A percentile compares a stretch with the other conserved stretches of the same genome.
These are phyloP conservation scores for Boechera retrofracta DNA, from an alignment of 345 rosid genomes.

Conservation along the genomic window DNA sequence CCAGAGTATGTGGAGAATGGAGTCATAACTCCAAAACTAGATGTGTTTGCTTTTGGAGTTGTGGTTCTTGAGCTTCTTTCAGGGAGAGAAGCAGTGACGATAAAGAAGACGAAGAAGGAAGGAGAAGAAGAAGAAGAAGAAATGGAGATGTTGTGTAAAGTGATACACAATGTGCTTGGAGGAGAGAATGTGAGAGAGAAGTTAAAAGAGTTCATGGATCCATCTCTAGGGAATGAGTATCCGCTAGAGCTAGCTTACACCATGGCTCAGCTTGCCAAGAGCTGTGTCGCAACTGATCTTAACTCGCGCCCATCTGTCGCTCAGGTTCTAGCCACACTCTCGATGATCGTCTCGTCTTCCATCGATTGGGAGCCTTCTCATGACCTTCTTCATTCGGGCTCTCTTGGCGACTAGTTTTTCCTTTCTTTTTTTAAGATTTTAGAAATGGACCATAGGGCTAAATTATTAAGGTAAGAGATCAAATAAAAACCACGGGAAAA, in stretches of 20 bases:
- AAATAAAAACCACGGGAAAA: neutral
- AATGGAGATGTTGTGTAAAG: slow-evolving; percentile 55
- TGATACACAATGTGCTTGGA: slow-evolving; percentile 60
- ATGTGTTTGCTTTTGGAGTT: slow-evolving; percentile 87
- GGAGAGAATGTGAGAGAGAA: slow-evolving; percentile 80
- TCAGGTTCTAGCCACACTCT: slow-evolving; percentile 60
- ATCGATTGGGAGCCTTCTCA: slow-evolving; percentile 91
- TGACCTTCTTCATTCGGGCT: slow-evolving; percentile 57
- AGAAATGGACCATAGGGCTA: neutral
- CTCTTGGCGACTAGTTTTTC: slow-evolving; percentile 36
- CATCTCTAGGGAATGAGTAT: slow-evolving; percentile 61
- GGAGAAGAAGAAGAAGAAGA: slow-evolving; percentile 3
- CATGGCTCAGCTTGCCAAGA: slow-evolving; percentile 71
- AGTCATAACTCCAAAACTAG: slow-evolving; percentile 78
- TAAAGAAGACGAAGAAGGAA: slow-evolving; percentile 27
- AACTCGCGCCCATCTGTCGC: slow-evolving; percentile 65
- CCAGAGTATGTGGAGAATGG: slow-evolving; percentile 93
- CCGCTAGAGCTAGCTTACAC: slow-evolving; percentile 85
- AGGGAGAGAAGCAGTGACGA: slow-evolving; percentile 67
- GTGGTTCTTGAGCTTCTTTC: slow-evolving; percentile 83
- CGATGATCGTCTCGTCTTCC: slow-evolving; percentile 75
- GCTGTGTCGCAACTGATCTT: slow-evolving; percentile 65
- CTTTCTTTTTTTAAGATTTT: neutral
- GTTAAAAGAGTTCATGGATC: slow-evolving; percentile 64
- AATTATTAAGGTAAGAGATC: neutral